Base-by-base conservation (phyloP, 345 rosid species). In the Hibiscus syriacus region DNA sequence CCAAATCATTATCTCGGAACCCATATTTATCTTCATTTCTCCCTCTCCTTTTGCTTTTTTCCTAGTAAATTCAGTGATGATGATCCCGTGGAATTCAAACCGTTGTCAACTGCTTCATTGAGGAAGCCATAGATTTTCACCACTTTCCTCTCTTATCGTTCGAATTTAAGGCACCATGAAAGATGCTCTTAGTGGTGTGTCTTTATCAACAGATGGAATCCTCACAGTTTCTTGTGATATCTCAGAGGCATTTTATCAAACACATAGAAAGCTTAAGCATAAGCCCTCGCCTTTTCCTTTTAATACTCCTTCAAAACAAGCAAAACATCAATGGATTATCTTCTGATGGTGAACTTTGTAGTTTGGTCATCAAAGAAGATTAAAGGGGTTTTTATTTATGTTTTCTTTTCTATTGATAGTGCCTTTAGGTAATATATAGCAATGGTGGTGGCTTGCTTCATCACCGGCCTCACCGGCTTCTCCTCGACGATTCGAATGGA, bases 401-500 rank as follows among this genome's bases (percentile, higher is more conserved):
- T 16, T 29, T 38, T 22, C n/a, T 53, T 50, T 30, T 38, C 26
- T 61, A 26, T 23, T 72, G 26, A 60, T 60, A 60, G 54, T 19
- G 30, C 25, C 46, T 59, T 59, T 59, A 19, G 46, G 59, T 25
- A 23, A 16, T 66, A n/a, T 17, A 30, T 41, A 54, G 64, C 30
- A 26, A 74, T 72, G 80, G 68, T 14, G 60, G 46, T 48, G 60
- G 46, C 50, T 32, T 2, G 23, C 72, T 76, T 41, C 46, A 59
- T 63, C 81, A 80, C 54, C 77, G 77, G 5, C 80, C 78, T 2
- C 83, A 81, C 57, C 81, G 91, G 14, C 73, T 82, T 6, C 82
- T 86, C 32, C 78, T 84, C 5, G 75, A 34, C 72, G 69, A 45
- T 13, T 64, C 57, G 39, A 76, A 76, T 68, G 77, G 77, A 14